Evolutionary conservation across 495 filamentous ascomycete genomes (phyloP), one percentile per base, ranked within the genome.

Genomic region (Parmelia sp.): DNA sequence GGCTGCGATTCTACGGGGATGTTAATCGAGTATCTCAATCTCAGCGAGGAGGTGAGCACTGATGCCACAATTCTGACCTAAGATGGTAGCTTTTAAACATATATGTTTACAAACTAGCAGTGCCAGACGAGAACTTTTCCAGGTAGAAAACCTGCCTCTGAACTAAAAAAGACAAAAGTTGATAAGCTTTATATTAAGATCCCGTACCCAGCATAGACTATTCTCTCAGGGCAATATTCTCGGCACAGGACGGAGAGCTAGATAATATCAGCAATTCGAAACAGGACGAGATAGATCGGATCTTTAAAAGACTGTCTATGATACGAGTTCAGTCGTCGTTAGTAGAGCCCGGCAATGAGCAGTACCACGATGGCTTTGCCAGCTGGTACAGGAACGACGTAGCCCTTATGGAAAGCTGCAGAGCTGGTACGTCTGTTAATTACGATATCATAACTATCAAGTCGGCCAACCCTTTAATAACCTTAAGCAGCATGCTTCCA

Each of bases 261-360:
- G 56, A 25, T 39, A 33, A 37, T 10, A 58, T 58, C 14, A 58
- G 56, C 27, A 58, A 35, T 35, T 3, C 6, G 33, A 58, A n/a
- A 39, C 56, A 25, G 39, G 56, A 58, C 56, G 56, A 58, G n/a
- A 58, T 58, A 58, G 56, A n/a, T 33, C 25, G 56, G 33, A 58
- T 58, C 25, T 58, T 58, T 35, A 58, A 40, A 40, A 39, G 56
- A 37, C 7, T 58, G 21, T 58, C 56, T 58, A 8, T 25, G 23
- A 58, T 58, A 58, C 4, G 39, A 10, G 5, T 25, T 19, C 56
- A 19, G 35, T 35, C 23, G 17, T 58, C 14, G 25, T 58, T 39
- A 11, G n/a, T 58, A 58, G 56, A 40, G 25, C 56, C 39, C n/a
- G 56, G 17, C 35, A 25, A 58, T 33, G 56, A 58, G 56, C 56